Percentiles rank a stretch among this genome's conserved stretches.
Evolutionary conservation across 2,329 filamentous ascomycete genomes (phyloP).

Genomic region (Colletotrichum aenigma): DNA sequence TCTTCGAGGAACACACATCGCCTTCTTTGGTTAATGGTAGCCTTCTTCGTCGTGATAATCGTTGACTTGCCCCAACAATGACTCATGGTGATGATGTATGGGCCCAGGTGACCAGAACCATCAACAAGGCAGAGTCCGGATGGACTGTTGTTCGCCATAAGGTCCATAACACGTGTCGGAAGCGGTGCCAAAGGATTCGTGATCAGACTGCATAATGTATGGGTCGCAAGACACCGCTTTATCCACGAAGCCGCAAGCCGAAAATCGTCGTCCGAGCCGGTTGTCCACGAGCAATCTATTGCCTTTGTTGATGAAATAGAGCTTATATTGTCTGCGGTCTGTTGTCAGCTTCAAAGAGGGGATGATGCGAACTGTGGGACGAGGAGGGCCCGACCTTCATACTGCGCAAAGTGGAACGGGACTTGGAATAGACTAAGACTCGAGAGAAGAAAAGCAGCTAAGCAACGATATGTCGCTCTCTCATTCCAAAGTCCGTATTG

Average conservation of each 20-base stretch:
- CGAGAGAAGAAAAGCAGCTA: neutral
- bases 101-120: fast-evolving
- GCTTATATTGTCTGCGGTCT: fast-evolving
- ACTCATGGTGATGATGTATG: fast-evolving
- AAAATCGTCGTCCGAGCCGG: neutral
- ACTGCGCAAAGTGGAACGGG: neutral
- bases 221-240: neutral
- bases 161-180: neutral
- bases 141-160: fast-evolving
- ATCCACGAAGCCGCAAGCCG: neutral
- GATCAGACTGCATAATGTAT: fast-evolving
- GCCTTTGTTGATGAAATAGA: fast-evolving
- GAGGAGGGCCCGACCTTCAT: neutral
- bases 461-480: neutral
- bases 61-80: neutral
- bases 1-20: fast-evolving
- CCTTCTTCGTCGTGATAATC: neutral
- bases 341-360: no score
- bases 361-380: no score
- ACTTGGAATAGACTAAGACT: neutral
- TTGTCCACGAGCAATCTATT: fast-evolving
- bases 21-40: fast-evolving
- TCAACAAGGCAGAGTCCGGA: neutral
- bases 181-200: neutral
- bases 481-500: fast-evolving